A percentile compares a stretch with the other conserved stretches of the same genome.
These are phyloP conservation scores for Kuraishia capsulata DNA, from an alignment of 805 yeast genomes.

Conservation along the genomic window DNA sequence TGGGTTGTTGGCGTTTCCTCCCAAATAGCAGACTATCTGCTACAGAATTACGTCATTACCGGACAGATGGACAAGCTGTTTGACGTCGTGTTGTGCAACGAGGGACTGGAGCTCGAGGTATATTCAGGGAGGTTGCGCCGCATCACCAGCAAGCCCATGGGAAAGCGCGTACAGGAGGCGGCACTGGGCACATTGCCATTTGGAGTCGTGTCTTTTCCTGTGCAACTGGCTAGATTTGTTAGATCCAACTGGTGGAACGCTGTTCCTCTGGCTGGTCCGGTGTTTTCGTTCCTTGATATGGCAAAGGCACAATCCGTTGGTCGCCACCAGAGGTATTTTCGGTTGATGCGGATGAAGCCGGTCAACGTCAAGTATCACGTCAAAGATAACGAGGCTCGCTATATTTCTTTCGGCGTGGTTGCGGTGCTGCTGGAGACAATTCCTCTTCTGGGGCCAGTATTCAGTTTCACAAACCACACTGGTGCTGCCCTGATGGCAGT, in stretches of 20 bases:
- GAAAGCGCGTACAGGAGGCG: not conserved
- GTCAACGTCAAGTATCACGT: constrained; percentile 30
- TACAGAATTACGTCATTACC: constrained; percentile 15
- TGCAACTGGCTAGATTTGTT: not conserved
- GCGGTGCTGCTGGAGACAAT: constrained; percentile 42
- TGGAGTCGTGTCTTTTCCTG: not conserved
- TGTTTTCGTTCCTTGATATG: constrained; percentile 34
- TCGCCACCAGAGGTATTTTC: constrained; percentile 50
- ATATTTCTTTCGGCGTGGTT: constrained; percentile 41
- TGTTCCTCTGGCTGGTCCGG: constrained; percentile 54
- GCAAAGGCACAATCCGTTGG: constrained; percentile 46
- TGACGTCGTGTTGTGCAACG: constrained; percentile 17
- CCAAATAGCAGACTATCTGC: constrained; percentile 12
- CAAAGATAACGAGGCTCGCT: constrained; percentile 27
- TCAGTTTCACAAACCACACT: constrained; percentile 46
- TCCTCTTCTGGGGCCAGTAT: constrained; percentile 44
- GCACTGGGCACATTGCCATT: not conserved
- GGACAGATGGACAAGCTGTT: constrained; percentile 15
- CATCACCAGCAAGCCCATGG: constrained; percentile 5
- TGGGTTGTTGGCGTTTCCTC: not conserved
- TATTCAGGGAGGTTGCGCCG: constrained; percentile 23
- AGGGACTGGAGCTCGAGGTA: constrained; percentile 18
- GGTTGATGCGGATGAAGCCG: constrained; percentile 39
- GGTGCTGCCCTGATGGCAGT: constrained; percentile 64
- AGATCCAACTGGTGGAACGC: constrained; percentile 15